These are phyloP conservation scores for Corchorus olitorius DNA, from an alignment of 345 rosid species.

Conservation along the genomic window DNA sequence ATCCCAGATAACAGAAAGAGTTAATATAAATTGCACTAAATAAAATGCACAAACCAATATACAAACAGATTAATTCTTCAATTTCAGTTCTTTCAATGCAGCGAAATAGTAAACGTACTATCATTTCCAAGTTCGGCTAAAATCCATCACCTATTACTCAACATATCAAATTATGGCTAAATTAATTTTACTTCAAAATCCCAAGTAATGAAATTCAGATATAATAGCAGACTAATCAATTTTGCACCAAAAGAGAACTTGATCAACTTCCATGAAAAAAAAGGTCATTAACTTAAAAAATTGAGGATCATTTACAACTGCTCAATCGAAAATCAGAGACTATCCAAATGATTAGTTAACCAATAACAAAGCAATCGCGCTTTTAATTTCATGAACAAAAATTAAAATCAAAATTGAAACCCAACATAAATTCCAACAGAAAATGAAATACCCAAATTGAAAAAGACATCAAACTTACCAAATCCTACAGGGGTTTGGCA, in stretches of 20 bases:
- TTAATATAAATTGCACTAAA: background rate
- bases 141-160: background rate
- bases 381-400: background rate
- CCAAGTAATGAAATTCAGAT: background rate
- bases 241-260: background rate
- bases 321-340: too few species aligned
- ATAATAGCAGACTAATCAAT: background rate
- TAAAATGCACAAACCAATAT: background rate
- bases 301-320: background rate
- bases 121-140: background rate
- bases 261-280: background rate
- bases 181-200: background rate
- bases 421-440: background rate
- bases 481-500: background rate
- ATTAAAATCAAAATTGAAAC: conserved; percentile 3
- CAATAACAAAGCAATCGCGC: background rate
- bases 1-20: conserved; percentile 1
- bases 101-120: background rate
- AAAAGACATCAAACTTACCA: background rate
- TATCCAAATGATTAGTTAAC: background rate
- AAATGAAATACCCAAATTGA: background rate
- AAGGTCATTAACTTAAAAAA: background rate
- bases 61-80: conserved; percentile 9
- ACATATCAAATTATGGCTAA: background rate
- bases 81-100: background rate